Conservation (phyloP, 352 stramenopile genomes). For the Phytophthora pistaciae region DNA sequence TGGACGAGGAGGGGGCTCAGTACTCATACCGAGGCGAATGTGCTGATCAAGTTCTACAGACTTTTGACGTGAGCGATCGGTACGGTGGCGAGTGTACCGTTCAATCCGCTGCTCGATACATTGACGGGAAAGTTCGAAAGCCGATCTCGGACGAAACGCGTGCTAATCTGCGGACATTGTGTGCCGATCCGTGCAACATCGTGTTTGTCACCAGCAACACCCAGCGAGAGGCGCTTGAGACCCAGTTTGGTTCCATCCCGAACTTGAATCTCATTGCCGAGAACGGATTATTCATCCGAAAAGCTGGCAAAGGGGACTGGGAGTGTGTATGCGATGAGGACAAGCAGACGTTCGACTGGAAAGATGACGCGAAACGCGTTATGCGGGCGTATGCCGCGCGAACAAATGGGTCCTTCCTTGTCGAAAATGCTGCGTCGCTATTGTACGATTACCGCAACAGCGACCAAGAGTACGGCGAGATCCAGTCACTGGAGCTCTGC, state of each 20-base stretch:
- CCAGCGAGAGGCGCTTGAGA: conserved; percentile 60
- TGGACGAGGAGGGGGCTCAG: conserved; percentile 77
- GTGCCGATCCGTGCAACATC: conserved; percentile 65
- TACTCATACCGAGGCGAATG: conserved; percentile 19
- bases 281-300: conserved; percentile 76
- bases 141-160: conserved; percentile 65
- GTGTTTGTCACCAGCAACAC: conserved; percentile 79
- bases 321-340: conserved; percentile 69
- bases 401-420: conserved; percentile 98
- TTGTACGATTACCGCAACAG: conserved; percentile 98
- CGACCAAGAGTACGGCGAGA: conserved; percentile 98
- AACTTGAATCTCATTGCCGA: conserved; percentile 73
- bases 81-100: conserved; percentile 30
- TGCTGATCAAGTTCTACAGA: conserved; percentile 14
- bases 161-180: conserved; percentile 65
- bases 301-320: conserved; percentile 44
- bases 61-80: conserved; percentile 15
- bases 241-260: conserved; percentile 58
- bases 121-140: conserved; percentile 77
- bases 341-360: conserved; percentile 91
- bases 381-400: conserved; percentile 98
- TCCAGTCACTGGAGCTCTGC: conserved; percentile 94
- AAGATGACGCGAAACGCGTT: conserved; percentile 93
- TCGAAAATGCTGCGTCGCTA: conserved; percentile 97
- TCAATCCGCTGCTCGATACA: conserved; percentile 43